Evolutionary conservation across 495 filamentous ascomycete genomes (phyloP), one percentile per base, ranked within the genome.

Genomic region (Penicillium angulare): DNA sequence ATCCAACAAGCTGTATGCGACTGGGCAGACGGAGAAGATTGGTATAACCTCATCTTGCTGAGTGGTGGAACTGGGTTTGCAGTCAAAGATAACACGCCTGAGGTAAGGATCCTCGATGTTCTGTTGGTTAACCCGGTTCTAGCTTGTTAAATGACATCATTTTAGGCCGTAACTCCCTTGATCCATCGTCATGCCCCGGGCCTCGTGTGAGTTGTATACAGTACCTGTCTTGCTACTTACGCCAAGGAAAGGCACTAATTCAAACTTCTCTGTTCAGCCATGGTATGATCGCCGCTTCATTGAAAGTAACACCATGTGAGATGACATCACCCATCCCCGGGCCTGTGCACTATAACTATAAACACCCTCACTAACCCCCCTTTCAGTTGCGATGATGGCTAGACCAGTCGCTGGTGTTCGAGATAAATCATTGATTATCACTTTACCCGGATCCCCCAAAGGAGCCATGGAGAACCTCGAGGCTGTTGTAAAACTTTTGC

Each of bases 61-160:
- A 97, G 88, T 7, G 93, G 93, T 43, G 93, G 93, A 10, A 99
- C 93, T 4, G 93, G 93, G 5, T 99, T 99, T 69, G 86, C 95
- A 9, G 69, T 85, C n/a, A 82, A 86, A 43, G 93, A 99, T 69
- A 73, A 76, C 45, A 99, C 93, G 0, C 93, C 93, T 9, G 93
- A 99, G 74, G 87, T 88, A 65, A 38, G 80, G 67, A 7, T 50
- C 43, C 45, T 13, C 31, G 9, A 43, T 33, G 29, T 32, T 23
- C 34, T 34, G 15, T n/a, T 43, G 23, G 24, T 35, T 44, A 50
- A 22, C 51, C n/a, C 46, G 45, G 29, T 32, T 46, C 16, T 27
- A 21, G n/a, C 24, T 16, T 31, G 27, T 17, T 53, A 62, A 42
- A 64, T 63, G 53, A 61, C 46, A 60, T 60, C 47, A 50, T 43